Base-by-base conservation (phyloP, 768 basidiomycete species). In the Leucocoprinus sp. region DNA sequence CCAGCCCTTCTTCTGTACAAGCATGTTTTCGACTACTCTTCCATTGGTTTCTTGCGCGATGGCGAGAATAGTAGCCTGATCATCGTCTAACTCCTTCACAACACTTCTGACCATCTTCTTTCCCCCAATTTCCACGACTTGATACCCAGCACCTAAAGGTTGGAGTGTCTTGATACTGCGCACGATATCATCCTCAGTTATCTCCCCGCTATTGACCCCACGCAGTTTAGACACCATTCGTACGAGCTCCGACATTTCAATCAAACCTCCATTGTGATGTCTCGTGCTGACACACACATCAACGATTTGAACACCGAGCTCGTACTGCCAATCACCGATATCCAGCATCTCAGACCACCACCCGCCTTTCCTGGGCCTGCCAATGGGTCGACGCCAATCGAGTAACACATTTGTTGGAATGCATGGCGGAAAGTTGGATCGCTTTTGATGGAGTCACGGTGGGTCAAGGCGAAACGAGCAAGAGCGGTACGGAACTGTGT, bases 361-460 rank as follows among this genome's bases (percentile, higher is more conserved):
- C 2, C 91, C 90, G 28, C 87, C 88, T 55, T 80, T 80, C 33
- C 84, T 68, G 88, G 85, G 0, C 90, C 91, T 1, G 88, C 84
- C 17, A 97, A 76, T 1, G 95, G 93, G 60, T 98, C 96, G 18
- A 99, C 91, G 24, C 92, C 92, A 45, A 99, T 88, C 12, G 84
- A 82, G 2, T 85, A 76, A 60, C 96, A 99, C 91, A 99, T 96
- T 48, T 89, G 84, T 53, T 93, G 89, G 64, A 98, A 98, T 15
- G 80, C 84, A 70, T 84, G 85, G 3, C 96, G 76, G 61, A 99
- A 93, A 2, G 75, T 72, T 1, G 95, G 91, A 53, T 95, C 86
- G 41, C 71, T 70, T 47, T 79, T 77, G 58, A 99, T 97, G 46
- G 84, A 78, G 34, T 84, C 78, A 40, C 90, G 82, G 61, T 97